Percentiles rank a stretch among this genome's conserved stretches.
Conservation (phyloP, 108 stramenopile genomes). For the Nannochloropsis oceanica region DNA sequence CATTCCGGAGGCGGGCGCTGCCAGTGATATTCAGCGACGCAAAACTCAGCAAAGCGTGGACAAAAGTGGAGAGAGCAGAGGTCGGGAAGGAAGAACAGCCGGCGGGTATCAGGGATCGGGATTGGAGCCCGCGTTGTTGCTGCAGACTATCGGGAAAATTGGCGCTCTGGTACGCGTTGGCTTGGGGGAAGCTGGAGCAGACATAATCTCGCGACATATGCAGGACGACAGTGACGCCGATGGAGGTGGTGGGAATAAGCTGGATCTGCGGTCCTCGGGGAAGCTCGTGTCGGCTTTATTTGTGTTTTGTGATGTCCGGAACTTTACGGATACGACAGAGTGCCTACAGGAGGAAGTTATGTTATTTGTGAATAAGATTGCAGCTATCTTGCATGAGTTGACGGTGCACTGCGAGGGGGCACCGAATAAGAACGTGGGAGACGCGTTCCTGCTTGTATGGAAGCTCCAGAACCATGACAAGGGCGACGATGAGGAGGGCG, state of each 20-base stretch:
- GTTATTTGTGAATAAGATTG: conserved; percentile 86
- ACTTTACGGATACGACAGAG: conserved; percentile 61
- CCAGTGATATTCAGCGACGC: background rate
- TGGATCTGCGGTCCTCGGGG: conserved; percentile 74
- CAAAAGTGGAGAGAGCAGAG: background rate
- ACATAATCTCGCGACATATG: conserved; percentile 86
- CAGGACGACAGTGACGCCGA: background rate
- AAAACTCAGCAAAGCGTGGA: background rate
- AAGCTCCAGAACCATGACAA: conserved; percentile 34
- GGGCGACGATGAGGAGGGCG: background rate
- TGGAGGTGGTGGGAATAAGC: background rate
- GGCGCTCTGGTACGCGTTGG: conserved; percentile 79
- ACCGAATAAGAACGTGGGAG: conserved; percentile 92
- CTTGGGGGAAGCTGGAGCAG: conserved; percentile 92
- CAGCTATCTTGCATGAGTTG: conserved; percentile 60
- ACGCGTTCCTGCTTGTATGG: conserved; percentile 81
- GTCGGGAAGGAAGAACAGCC: background rate
- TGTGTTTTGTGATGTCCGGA: conserved; percentile 78
- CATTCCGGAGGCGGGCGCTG: conserved; percentile 1
- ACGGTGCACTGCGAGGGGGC: conserved; percentile 58
- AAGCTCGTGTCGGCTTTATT: conserved; percentile 74
- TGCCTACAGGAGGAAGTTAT: conserved; percentile 65
- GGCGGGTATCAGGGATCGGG: conserved; percentile 5
- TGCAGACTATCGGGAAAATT: conserved; percentile 75
- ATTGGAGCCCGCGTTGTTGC: conserved; percentile 80